Conservation (phyloP, 352 stramenopile species). For the Phytophthora tubulina region DNA sequence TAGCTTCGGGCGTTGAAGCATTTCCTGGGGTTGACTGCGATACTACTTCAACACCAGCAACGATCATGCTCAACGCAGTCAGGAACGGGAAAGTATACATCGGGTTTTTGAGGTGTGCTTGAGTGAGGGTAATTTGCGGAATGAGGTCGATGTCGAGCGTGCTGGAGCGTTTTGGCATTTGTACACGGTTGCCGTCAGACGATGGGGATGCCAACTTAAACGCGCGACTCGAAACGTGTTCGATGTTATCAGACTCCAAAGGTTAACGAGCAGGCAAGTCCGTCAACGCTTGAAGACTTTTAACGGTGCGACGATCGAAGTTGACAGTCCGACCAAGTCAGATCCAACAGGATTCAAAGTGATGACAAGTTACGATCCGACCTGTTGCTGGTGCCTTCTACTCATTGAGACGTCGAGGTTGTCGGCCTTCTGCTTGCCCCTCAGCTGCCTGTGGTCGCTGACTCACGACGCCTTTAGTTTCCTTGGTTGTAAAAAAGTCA, state of each 20-base stretch:
- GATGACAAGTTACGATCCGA: too few relatives aligned
- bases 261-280: not conserved
- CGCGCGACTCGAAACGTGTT: not conserved
- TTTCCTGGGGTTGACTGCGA: constrained; percentile 1
- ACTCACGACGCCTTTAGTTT: not conserved
- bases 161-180: not conserved
- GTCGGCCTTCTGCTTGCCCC: not conserved
- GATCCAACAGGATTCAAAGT: not conserved
- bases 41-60: not conserved
- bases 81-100: constrained; percentile 7
- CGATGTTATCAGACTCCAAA: constrained; percentile 9
- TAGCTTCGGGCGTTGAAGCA: constrained; percentile 4
- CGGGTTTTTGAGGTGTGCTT: constrained; percentile 6
- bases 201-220: not conserved
- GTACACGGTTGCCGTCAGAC: not conserved
- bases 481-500: constrained; percentile 30
- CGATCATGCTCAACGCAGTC: constrained; percentile 1
- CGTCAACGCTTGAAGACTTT: too few relatives aligned
- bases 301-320: not conserved
- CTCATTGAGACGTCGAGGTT: too few relatives aligned
- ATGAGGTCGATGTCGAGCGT: not conserved
- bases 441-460: constrained; percentile 18
- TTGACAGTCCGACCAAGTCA: not conserved
- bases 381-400: too few relatives aligned
- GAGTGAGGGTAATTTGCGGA: not conserved